Evolutionary conservation across 176 grass and related monocot species (phyloP).

Genomic region (Carex parvula): DNA sequence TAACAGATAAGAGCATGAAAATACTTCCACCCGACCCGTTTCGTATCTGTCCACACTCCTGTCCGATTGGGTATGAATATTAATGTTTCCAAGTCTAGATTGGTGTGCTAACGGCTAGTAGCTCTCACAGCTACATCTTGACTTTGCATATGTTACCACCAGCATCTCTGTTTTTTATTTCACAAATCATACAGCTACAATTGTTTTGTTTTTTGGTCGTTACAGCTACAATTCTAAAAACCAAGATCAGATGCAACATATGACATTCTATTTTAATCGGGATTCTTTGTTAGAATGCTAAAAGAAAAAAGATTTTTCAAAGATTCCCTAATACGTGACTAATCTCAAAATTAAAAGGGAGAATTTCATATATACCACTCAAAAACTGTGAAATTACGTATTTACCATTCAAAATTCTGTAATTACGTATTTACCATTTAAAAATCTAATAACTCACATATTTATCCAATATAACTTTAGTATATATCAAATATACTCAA

Average conservation of each 20-base stretch:
- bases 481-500: no score
- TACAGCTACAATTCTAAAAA: background rate
- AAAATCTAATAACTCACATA: no score
- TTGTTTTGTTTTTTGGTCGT: background rate
- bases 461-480: no score
- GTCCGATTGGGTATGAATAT: background rate
- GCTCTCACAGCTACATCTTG: background rate
- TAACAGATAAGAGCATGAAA: no score
- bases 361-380: no score
- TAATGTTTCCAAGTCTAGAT: background rate
- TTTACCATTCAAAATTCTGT: no score
- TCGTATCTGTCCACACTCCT: no score
- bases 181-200: background rate
- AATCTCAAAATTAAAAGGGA: no score
- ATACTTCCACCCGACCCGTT: no score
- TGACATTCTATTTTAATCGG: background rate
- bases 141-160: background rate
- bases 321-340: background rate
- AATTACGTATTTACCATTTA: no score
- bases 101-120: background rate
- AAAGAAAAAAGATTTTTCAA: background rate
- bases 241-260: background rate
- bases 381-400: no score
- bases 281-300: background rate
- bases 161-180: background rate